A percentile compares a stretch with the other conserved stretches of the same genome.
phyloP scores from a whole-genome alignment of 805 yeast genomes.

The Barnettozyma pratensis region DNA sequence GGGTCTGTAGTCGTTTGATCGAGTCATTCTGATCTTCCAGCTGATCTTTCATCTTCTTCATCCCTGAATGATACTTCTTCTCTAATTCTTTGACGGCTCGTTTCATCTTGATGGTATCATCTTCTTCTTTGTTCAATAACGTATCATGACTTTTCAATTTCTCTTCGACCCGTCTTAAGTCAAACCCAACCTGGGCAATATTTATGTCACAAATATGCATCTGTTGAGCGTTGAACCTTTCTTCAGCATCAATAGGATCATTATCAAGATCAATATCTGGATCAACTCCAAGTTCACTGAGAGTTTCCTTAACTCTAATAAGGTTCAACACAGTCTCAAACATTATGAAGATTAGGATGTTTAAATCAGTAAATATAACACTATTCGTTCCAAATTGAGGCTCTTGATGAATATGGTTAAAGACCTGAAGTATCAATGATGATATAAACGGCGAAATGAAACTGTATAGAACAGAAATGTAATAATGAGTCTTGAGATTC shows the following conservation, averaged over 20 bases:
- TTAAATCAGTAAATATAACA: not conserved
- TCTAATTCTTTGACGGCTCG: not conserved
- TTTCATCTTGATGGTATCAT: not conserved
- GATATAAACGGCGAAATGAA: not conserved
- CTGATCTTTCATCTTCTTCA: not conserved
- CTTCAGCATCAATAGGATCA: not conserved
- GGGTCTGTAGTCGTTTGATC: not conserved
- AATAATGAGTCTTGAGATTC: not conserved
- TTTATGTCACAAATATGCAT: not conserved
- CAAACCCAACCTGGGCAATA: not conserved
- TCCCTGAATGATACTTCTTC: not conserved
- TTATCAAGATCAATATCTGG: not conserved
- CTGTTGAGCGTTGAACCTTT: not conserved
- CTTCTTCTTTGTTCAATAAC: not conserved
- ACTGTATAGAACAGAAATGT: not conserved
- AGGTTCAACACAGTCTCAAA: not conserved
- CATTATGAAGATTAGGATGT: slow-evolving; percentile 1
- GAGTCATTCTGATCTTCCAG: not conserved
- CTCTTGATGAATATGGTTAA: not conserved
- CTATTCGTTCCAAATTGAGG: not conserved
- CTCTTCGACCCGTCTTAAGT: not conserved
- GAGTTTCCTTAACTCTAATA: not conserved
- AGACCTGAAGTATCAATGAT: not conserved
- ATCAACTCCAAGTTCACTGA: not conserved
- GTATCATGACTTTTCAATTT: not conserved